Evolutionary conservation across 2,329 filamentous ascomycete species (phyloP).

Genomic region (Aspergillus fumigatus): DNA sequence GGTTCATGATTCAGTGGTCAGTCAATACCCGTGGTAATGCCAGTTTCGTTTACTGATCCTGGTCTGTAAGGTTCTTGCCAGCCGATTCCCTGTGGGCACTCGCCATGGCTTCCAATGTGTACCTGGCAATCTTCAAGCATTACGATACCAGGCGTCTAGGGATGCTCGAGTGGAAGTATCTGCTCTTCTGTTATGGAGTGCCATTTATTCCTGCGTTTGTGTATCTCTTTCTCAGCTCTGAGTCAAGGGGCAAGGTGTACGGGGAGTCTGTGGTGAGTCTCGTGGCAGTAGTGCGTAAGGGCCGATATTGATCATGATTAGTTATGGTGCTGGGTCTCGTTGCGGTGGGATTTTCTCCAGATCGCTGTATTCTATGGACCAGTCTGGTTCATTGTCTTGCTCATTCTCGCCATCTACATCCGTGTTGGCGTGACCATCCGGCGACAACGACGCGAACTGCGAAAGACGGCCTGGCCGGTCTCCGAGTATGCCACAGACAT

Average conservation of each 20-base stretch:
- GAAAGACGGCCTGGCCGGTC: background rate
- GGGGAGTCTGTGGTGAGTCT: conserved; percentile 57
- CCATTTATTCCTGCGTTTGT: conserved; percentile 62
- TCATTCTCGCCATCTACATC: conserved; percentile 18
- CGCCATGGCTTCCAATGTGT: conserved; percentile 75
- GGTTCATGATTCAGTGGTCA: conserved; percentile 72
- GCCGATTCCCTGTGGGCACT: conserved; percentile 69
- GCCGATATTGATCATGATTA: background rate
- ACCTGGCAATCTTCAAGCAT: conserved; percentile 68
- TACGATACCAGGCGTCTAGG: conserved; percentile 60
- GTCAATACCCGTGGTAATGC: conserved; percentile 20
- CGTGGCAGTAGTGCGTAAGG: conserved; percentile 17
- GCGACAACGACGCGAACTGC: background rate
- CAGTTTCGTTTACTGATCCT: background rate
- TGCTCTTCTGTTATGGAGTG: conserved; percentile 63
- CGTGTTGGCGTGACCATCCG: conserved; percentile 12
- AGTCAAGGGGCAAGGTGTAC: conserved; percentile 54
- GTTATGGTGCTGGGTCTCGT: conserved; percentile 68
- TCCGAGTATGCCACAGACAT: background rate
- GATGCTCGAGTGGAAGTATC: conserved; percentile 63
- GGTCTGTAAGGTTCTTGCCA: conserved; percentile 59
- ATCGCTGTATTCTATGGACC: conserved; percentile 63
- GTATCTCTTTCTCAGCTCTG: conserved; percentile 58
- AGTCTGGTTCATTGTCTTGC: conserved; percentile 22
- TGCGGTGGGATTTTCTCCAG: conserved; percentile 63